Percentiles rank a stretch among this genome's conserved stretches.
Evolutionary conservation across 352 stramenopile genomes (phyloP).

Genomic region (Saprolegnia parasitica): DNA sequence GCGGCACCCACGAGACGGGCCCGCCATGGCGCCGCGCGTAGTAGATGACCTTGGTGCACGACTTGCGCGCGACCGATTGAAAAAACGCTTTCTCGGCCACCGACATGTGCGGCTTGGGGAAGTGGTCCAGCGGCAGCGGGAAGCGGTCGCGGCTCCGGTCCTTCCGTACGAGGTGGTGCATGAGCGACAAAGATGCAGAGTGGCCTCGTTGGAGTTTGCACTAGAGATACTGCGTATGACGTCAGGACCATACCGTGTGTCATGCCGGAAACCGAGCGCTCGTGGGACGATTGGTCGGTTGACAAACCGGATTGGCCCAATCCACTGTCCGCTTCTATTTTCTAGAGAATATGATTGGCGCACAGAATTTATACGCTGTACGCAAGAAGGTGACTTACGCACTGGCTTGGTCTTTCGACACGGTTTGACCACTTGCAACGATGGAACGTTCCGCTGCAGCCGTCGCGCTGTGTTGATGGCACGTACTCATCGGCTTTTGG

Average conservation of each 20-base stretch:
- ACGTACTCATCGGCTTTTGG: too few species aligned
- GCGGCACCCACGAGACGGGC: constrained; percentile 72
- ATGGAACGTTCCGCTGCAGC: not conserved
- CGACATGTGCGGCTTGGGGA: constrained; percentile 15
- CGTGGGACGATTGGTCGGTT: not conserved
- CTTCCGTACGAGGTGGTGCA: not conserved
- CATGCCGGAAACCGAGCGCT: not conserved
- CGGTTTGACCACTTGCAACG: not conserved
- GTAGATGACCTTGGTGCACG: constrained; percentile 81
- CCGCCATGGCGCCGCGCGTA: constrained; percentile 63
- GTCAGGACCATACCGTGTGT: not conserved
- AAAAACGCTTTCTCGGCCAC: constrained; percentile 23
- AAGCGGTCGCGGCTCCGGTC: not conserved
- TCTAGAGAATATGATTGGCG: not conserved
- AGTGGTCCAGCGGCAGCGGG: constrained; percentile 19
- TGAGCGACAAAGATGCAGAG: not conserved
- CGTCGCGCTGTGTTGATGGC: not conserved
- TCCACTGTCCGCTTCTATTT: too few species aligned
- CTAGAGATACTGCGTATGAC: not conserved
- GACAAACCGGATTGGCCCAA: not conserved
- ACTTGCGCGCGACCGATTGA: constrained; percentile 27
- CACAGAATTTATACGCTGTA: not conserved
- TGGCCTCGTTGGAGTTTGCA: not conserved
- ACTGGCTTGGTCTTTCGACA: not conserved
- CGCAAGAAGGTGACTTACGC: not conserved